phyloP scores from a whole-genome alignment of 2,329 filamentous ascomycete genomes.

The Leptographium lundbergii region DNA sequence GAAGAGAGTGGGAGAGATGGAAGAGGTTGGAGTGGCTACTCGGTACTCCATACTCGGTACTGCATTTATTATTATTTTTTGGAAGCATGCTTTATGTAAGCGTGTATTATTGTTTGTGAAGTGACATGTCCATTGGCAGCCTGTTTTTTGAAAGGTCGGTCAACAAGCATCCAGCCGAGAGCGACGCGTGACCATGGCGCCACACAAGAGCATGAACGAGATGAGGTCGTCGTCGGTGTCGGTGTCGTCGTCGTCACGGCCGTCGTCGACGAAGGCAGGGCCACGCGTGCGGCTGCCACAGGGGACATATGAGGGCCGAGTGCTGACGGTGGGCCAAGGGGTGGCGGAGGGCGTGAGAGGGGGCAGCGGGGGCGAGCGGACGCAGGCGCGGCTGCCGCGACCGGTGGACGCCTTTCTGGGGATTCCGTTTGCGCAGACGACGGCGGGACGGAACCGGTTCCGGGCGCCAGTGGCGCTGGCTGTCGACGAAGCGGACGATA shows the following conservation, averaged over 20 bases:
- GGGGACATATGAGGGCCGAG: constrained; percentile 25
- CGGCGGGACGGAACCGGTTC: constrained; percentile 31
- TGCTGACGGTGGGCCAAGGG: constrained; percentile 5
- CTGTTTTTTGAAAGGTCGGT: background rate
- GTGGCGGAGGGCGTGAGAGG: background rate
- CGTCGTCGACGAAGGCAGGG: background rate
- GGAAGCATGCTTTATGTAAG: too few species aligned
- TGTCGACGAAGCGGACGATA: constrained; percentile 2
- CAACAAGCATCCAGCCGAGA: too few species aligned
- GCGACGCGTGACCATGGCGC: background rate
- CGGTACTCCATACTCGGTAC: too few species aligned
- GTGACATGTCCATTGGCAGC: background rate
- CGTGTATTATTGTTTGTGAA: background rate
- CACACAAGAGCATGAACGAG: background rate
- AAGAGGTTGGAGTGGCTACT: too few species aligned
- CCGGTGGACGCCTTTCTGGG: constrained; percentile 34
- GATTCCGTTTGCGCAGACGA: constrained; percentile 34
- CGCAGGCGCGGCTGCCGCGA: background rate
- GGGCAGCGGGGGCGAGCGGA: background rate
- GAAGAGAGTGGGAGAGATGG: too few species aligned
- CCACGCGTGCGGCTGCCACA: constrained; percentile 21
- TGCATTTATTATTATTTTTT: too few species aligned
- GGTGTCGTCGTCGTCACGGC: background rate
- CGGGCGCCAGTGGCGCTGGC: constrained; percentile 24
- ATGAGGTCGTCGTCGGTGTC: background rate